Percentiles rank a stretch among this genome's conserved stretches.
Conservation (phyloP, 1,139 yeast species). For the Saccharomyces pastorianus region DNA sequence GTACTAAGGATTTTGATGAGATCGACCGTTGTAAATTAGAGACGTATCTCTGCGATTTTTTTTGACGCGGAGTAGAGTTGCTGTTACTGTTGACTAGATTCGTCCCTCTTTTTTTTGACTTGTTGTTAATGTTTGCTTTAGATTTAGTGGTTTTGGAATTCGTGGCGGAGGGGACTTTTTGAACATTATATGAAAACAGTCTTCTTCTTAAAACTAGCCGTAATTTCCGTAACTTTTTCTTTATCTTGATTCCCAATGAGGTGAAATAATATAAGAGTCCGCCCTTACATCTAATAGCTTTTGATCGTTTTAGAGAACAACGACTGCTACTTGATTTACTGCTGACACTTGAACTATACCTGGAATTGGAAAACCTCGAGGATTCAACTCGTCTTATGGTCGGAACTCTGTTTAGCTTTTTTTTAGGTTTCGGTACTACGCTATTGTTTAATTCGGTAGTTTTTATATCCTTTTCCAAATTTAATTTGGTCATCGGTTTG, state of each 20-base stretch:
- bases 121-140: conserved; percentile 1
- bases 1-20: conserved; percentile 19
- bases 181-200: conserved; percentile 8
- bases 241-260: conserved; percentile 18
- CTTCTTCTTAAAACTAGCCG: conserved; percentile 14
- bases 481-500: neutral
- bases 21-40: conserved; percentile 25
- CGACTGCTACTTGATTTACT: neutral
- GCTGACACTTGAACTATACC: neutral
- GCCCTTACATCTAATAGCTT: conserved; percentile 30
- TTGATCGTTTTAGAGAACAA: conserved; percentile 24
- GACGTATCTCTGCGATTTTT: conserved; percentile 25
- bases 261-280: conserved; percentile 28
- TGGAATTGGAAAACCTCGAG: conserved; percentile 2
- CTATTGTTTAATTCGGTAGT: neutral
- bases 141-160: conserved; percentile 3
- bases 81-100: conserved; percentile 7
- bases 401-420: conserved; percentile 8
- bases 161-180: neutral
- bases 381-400: conserved; percentile 10
- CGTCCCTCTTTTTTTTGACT: neutral
- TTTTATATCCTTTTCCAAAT: neutral
- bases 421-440: neutral
- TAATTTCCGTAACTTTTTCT: conserved; percentile 15
- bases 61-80: conserved; percentile 22